These are phyloP conservation scores for Lentithecium fluviatile DNA, from an alignment of 495 filamentous ascomycete species.

Conservation along the genomic window DNA sequence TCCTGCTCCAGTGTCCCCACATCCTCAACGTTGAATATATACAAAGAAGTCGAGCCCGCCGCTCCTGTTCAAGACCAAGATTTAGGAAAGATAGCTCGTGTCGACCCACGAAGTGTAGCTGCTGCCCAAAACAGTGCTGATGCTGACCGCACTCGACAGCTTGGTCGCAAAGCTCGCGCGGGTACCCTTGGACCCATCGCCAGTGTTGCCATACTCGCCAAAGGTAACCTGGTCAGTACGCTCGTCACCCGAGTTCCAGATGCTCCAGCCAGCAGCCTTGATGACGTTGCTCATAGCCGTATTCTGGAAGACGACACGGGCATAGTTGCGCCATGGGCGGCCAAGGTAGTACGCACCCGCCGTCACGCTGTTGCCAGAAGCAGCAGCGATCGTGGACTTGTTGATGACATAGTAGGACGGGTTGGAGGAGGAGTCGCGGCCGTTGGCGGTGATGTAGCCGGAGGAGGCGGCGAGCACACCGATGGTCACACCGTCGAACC, in stretches of 20 bases:
- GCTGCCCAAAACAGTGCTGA: constrained; percentile 54
- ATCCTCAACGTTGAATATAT: background rate
- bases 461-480: constrained; percentile 53
- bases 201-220: constrained; percentile 60
- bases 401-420: constrained; percentile 57
- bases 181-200: constrained; percentile 56
- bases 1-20: background rate
- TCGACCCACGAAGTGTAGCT: constrained; percentile 39
- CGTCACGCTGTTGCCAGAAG: constrained; percentile 49
- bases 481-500: constrained; percentile 62
- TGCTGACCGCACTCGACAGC: constrained; percentile 48
- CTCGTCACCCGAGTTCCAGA: constrained; percentile 52
- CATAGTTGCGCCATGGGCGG: constrained; percentile 63
- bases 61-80: background rate
- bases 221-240: constrained; percentile 57
- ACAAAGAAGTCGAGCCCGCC: background rate
- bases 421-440: constrained; percentile 52
- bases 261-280: constrained; percentile 60
- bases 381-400: constrained; percentile 50
- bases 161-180: constrained; percentile 57
- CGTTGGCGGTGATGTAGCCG: constrained; percentile 52
- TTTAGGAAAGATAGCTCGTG: constrained; percentile 14
- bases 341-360: constrained; percentile 60
- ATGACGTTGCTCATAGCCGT: constrained; percentile 57
- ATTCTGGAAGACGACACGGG: constrained; percentile 62